Evolutionary conservation across 2,329 filamentous ascomycete genomes (phyloP), one percentile per base, ranked within the genome.

Genomic region (Pseudogymnoascus sp.): DNA sequence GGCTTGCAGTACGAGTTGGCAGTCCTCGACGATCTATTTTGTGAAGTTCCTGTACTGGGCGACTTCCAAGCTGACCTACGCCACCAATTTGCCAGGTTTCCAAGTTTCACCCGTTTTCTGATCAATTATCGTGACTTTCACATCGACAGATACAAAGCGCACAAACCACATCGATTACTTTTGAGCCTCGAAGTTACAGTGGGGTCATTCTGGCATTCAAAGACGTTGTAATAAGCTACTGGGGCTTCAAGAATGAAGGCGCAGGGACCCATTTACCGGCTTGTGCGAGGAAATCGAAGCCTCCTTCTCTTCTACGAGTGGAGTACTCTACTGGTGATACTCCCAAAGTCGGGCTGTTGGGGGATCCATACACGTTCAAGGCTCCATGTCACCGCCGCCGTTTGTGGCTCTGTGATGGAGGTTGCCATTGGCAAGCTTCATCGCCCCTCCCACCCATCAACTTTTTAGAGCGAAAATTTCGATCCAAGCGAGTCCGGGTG

Each of bases 211-310:
- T 54, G 17, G 9, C 47, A 54, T 33, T n/a, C 47, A 54, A 54
- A 54, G 47, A 54, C 47, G 47, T 54, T 33, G 47, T 54, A 54
- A 54, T 54, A 54, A 54, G 47, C 47, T 54, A 54, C 47, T 54
- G 47, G 47, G 47, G 47, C 47, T 4, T 54, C 47, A 54, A 54
- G 29, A 54, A 54, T 50, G 29, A 50, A 50, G 47, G 47, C 47
- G 47, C 47, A 54, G 47, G 47, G 47, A 54, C 47, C 47, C 47
- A 54, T 54, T 54, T 54, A 17, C 47, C 47, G 47, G 47, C 47
- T 54, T 54, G 47, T 54, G 47, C 47, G 29, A 54, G 29, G 47
- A 54, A 54, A 54, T 54, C 47, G 47, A 54, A 54, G 47, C 47
- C 47, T 33, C 44, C 17, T 36, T 21, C 29, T 33, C 47, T 54